phyloP scores from a whole-genome alignment of 345 rosid genomes.

The Eutrema japonicum region DNA sequence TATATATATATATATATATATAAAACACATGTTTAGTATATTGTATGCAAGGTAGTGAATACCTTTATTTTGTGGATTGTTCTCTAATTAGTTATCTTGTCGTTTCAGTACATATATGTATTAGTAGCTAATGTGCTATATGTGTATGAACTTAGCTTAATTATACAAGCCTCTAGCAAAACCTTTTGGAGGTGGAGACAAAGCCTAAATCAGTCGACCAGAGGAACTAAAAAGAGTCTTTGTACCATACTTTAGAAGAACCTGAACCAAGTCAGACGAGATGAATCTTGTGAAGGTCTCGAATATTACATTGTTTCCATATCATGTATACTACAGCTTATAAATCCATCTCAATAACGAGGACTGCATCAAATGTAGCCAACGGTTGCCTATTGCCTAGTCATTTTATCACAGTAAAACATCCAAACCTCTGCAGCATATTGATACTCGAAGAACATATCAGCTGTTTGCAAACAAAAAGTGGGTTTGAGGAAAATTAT shows the following conservation, averaged over 20 bases:
- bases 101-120: background rate
- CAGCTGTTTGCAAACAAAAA: background rate
- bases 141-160: background rate
- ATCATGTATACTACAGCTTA: constrained; percentile 4
- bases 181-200: constrained; percentile 10
- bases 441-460: background rate
- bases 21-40: background rate
- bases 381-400: background rate
- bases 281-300: constrained; percentile 3
- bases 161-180: constrained; percentile 2
- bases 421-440: background rate
- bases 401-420: background rate
- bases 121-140: background rate
- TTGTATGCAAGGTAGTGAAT: background rate
- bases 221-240: background rate
- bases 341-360: background rate
- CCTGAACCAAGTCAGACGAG: background rate
- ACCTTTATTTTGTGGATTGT: background rate
- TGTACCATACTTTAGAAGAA: background rate
- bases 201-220: background rate
- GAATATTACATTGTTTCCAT: background rate
- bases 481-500: background rate
- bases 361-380: background rate
- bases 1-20: too few species aligned
- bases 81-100: background rate